Evolutionary conservation across 2,329 filamentous ascomycete species (phyloP).

Genomic region (Chaetomiaceae sp.): DNA sequence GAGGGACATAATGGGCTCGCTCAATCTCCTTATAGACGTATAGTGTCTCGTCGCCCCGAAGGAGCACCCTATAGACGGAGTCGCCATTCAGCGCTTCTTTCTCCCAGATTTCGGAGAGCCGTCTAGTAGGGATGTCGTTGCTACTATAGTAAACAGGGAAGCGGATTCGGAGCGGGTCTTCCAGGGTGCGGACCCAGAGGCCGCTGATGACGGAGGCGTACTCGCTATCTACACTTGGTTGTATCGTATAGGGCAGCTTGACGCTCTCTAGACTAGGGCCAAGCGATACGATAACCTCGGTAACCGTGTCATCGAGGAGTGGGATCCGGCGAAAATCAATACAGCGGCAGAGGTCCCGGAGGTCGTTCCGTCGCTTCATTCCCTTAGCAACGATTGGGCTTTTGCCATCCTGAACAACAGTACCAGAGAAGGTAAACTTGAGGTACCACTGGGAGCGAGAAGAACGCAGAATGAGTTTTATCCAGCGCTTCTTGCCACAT

Average conservation of each 20-base stretch:
- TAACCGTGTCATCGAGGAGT: constrained; percentile 11
- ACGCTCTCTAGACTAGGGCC: not conserved
- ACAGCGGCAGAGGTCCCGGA: constrained; percentile 8
- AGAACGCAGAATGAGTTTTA: constrained; percentile 1
- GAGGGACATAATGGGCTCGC: constrained; percentile 22
- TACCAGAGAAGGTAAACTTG: constrained; percentile 1
- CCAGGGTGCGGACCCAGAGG: constrained; percentile 2
- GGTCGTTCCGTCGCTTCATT: constrained; percentile 1
- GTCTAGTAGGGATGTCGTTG: not conserved
- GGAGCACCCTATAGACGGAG: constrained; percentile 1
- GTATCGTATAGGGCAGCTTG: constrained; percentile 1
- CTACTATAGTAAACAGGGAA: not conserved
- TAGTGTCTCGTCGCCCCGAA: not conserved
- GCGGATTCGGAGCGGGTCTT: constrained; percentile 9
- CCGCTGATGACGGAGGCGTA: constrained; percentile 1
- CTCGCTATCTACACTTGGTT: constrained; percentile 5
- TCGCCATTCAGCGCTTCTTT: constrained; percentile 1
- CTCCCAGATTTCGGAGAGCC: constrained; percentile 7
- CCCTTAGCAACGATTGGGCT: constrained; percentile 1
- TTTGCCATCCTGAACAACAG: not conserved
- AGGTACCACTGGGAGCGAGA: constrained; percentile 5
- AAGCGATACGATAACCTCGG: constrained; percentile 7
- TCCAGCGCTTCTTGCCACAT: constrained; percentile 12
- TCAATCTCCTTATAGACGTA: constrained; percentile 28
- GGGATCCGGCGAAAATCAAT: constrained; percentile 12